A percentile compares a stretch with the other conserved stretches of the same genome.
These are phyloP conservation scores for Silene coronaria DNA, from an alignment of 179 eudicot species.

Conservation along the genomic window DNA sequence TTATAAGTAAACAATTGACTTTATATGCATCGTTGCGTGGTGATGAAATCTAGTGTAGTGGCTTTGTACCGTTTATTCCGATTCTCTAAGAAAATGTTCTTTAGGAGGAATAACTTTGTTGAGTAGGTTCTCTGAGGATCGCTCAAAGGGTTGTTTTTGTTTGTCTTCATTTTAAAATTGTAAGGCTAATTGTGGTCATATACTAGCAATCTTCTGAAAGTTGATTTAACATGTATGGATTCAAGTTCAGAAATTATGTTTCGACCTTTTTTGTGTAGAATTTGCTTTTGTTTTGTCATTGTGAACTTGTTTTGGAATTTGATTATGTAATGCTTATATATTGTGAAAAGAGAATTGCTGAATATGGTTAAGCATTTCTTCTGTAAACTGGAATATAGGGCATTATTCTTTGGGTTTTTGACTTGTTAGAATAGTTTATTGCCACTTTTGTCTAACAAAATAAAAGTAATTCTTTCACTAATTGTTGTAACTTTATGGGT, in stretches of 20 bases:
- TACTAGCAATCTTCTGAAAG: not conserved
- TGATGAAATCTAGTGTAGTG: not conserved
- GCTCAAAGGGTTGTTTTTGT: not conserved
- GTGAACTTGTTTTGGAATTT: not conserved
- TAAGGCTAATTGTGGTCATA: not conserved
- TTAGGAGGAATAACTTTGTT: not conserved
- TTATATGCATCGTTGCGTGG: not conserved
- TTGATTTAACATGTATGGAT: not conserved
- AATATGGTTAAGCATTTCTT: not conserved
- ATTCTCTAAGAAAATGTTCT: slow-evolving; percentile 7
- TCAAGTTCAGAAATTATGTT: not conserved
- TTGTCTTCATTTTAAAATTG: not conserved
- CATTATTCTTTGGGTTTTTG: not conserved
- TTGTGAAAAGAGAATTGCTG: not conserved
- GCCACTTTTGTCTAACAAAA: not conserved
- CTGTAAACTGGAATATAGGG: not conserved
- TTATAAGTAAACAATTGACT: not conserved
- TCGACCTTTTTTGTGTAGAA: not conserved
- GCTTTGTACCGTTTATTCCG: not conserved
- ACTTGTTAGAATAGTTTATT: not conserved
- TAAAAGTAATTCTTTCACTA: not conserved
- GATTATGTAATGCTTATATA: not conserved
- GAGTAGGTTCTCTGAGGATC: not conserved
- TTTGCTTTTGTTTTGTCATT: not conserved
- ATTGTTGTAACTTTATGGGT: not conserved